A percentile compares a stretch with the other conserved stretches of the same genome.
These are phyloP conservation scores for Paramecium pentaurelia DNA, from an alignment of 73 alveolate species.

Conservation along the genomic window DNA sequence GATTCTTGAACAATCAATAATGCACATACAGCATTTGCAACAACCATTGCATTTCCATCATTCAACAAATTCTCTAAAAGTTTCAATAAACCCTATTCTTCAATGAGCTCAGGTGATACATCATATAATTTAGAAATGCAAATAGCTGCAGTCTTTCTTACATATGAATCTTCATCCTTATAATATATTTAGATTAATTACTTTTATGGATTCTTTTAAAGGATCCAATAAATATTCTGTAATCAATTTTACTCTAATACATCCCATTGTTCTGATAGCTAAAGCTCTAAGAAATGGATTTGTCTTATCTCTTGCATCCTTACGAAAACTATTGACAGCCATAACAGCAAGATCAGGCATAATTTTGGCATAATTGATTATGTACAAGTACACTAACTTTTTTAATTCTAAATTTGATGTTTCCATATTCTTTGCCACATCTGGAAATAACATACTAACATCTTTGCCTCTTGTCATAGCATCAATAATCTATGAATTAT, in stretches of 20 bases:
- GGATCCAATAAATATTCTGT: constrained; percentile 90
- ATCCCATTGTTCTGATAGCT: constrained; percentile 97
- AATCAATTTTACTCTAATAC: constrained; percentile 88
- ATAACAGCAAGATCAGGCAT: constrained; percentile 98
- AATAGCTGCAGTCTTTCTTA: constrained; percentile 98
- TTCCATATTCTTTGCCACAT: constrained; percentile 60
- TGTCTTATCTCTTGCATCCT: constrained; percentile 81
- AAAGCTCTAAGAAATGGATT: constrained; percentile 92
- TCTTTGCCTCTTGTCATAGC: constrained; percentile 68
- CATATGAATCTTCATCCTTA: constrained; percentile 98
- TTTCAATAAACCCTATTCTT: constrained; percentile 96
- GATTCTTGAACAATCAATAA: constrained; percentile 87
- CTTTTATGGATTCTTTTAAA: constrained; percentile 69
- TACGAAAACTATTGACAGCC: constrained; percentile 97
- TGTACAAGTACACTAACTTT: constrained; percentile 97
- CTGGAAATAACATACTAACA: constrained; percentile 64
- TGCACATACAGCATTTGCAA: constrained; percentile 97
- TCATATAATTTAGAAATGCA: constrained; percentile 97
- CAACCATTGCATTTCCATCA: constrained; percentile 98
- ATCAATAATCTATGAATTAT: constrained; percentile 51
- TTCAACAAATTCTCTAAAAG: constrained; percentile 83
- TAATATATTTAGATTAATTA: neutral
- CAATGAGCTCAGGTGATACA: constrained; percentile 93
- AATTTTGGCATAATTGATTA: constrained; percentile 98
- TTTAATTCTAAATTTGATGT: constrained; percentile 85